Evolutionary conservation across 768 basidiomycete species (phyloP).

Genomic region (Cystofilobasidium capitatum): DNA sequence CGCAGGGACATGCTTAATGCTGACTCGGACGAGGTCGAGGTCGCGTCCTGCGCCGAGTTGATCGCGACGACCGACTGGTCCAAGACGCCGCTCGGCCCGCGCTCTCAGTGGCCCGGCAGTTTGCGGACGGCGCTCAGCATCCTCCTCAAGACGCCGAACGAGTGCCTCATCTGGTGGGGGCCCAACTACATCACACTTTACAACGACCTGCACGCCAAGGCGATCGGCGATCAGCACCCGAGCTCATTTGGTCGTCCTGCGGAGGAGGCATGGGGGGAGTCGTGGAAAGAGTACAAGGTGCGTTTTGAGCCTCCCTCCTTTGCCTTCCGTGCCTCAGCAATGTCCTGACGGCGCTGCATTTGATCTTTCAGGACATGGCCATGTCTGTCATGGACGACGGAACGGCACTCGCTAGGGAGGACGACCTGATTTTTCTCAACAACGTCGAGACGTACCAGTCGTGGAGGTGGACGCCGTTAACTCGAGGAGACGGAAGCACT

Average conservation of each 20-base stretch:
- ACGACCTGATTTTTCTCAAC: constrained; percentile 20
- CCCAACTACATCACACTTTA: constrained; percentile 10
- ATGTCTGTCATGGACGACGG: constrained; percentile 21
- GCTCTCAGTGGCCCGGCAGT: constrained; percentile 11
- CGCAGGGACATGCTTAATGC: background rate
- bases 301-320: background rate
- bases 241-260: constrained; percentile 14
- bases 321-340: background rate
- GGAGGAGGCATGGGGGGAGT: constrained; percentile 4
- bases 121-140: constrained; percentile 16
- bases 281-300: background rate
- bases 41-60: constrained; percentile 7
- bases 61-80: constrained; percentile 14
- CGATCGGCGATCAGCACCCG: constrained; percentile 12
- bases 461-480: constrained; percentile 12
- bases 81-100: background rate
- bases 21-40: constrained; percentile 1
- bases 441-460: constrained; percentile 14
- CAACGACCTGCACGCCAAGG: constrained; percentile 10
- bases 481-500: background rate
- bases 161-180: constrained; percentile 23
- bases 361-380: constrained; percentile 2
- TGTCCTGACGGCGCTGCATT: background rate
- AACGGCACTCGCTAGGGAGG: background rate
- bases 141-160: constrained; percentile 19